phyloP scores from a whole-genome alignment of 345 rosid genomes.

The Corchorus olitorius region DNA sequence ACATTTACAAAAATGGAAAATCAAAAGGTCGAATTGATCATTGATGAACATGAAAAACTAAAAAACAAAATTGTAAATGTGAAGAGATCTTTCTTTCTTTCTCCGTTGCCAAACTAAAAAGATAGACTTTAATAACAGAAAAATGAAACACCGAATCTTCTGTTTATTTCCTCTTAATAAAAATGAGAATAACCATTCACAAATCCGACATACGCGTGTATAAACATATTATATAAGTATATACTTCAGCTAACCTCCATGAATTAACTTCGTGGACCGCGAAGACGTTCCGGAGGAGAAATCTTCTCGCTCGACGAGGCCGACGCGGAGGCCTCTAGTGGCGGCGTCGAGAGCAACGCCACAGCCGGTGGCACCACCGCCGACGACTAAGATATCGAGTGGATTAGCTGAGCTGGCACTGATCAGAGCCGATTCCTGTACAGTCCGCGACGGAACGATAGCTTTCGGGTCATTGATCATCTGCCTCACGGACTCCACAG shows the following conservation, averaged over 20 bases:
- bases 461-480: slow-evolving; percentile 54
- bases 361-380: slow-evolving; percentile 98
- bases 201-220: background rate
- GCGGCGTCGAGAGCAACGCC: slow-evolving; percentile 96
- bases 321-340: slow-evolving; percentile 90
- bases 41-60: background rate
- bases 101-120: background rate
- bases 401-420: slow-evolving; percentile 59
- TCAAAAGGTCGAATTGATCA: background rate
- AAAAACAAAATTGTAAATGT: background rate
- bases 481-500: slow-evolving; percentile 48
- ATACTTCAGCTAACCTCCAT: slow-evolving; percentile 60
- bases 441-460: slow-evolving; percentile 68
- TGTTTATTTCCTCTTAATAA: background rate
- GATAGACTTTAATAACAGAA: background rate
- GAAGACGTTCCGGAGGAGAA: slow-evolving; percentile 97
- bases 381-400: slow-evolving; percentile 84
- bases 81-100: no score
- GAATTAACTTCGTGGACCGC: slow-evolving; percentile 91
- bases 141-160: background rate
- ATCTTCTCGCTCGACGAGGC: slow-evolving; percentile 93
- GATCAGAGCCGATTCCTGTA: slow-evolving; percentile 63
- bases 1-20: background rate
- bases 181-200: background rate
- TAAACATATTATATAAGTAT: background rate